Evolutionary conservation across 1,139 yeast genomes (phyloP), one percentile per base, ranked within the genome.

Genomic region (Taphrina flavorubra): DNA sequence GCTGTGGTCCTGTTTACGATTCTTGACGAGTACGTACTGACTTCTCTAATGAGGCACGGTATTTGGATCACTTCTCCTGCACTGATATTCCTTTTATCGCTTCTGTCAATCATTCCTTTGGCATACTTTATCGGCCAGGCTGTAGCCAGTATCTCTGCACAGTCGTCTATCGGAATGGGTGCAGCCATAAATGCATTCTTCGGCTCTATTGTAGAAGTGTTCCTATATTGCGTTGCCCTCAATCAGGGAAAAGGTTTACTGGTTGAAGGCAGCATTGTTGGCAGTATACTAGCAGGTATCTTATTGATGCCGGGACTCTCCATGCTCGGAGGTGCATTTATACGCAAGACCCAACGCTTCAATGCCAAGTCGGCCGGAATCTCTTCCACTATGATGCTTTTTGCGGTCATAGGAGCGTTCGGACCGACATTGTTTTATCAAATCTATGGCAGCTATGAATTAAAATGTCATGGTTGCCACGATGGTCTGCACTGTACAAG

Each of bases 161-260:
- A 95, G 79, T 91, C 97, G 0, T 92, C 98, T 0, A 94, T 94
- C 98, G 97, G 98, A n/a, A 87, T 94, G 73, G 99, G 99, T 81
- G 99, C 99, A 1, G 97, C 92, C 0, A 92, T 94, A 74, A 94
- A 94, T 78, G 99, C 99, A 0, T 92, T 95, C 75, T 94, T 94
- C 82, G 92, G 99, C 0, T 92, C 99, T 0, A 84, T 95, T 66
- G 98, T 94, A 14, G 99, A 94, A 77, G 90, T 94, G 36, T 94
- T 88, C 77, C 81, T 94, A 65, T 94, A 94, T 77, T 89, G 97
- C 77, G 97, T 94, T 31, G 99, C 99, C 0, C 81, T 94, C 72
- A 82, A 85, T 69, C 96, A 92, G 76, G 84, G 87, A 1, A 94
- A 95, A 76, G 97, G 97, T 1, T 86, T 87, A 70, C 82, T 94